phyloP scores from a whole-genome alignment of 2,329 filamentous ascomycete genomes.

The Epichloe sibirici region DNA sequence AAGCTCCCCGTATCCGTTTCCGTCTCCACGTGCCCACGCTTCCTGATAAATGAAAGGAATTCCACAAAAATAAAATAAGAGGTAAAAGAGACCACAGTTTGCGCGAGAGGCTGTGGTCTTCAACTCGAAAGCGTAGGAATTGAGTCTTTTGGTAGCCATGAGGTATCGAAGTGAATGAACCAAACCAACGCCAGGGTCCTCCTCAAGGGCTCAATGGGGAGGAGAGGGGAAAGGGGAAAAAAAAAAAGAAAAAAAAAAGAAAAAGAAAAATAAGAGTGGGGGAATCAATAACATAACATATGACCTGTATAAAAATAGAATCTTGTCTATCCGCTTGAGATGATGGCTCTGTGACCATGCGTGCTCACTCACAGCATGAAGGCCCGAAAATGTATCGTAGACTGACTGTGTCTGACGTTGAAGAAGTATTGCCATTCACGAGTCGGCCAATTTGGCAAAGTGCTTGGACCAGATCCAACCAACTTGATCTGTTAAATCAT shows the following conservation, averaged over 20 bases:
- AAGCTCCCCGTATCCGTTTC: not conserved
- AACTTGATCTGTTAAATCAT: conserved; percentile 65
- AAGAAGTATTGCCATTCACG: conserved; percentile 12
- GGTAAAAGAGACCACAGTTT: not conserved
- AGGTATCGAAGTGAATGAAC: not conserved
- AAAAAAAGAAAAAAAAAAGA: not conserved
- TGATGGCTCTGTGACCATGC: not conserved
- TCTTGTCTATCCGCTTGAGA: no score
- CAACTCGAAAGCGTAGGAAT: not conserved
- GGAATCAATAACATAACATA: not conserved
- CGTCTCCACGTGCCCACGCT: not conserved
- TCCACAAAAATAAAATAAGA: not conserved
- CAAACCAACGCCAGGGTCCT: not conserved
- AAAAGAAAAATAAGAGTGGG: not conserved
- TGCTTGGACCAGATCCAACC: conserved; percentile 99
- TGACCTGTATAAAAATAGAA: no score
- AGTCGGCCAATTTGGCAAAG: conserved; percentile 60
- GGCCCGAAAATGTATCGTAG: no score
- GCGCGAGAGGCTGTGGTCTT: not conserved
- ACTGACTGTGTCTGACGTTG: not conserved
- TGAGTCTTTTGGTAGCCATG: not conserved
- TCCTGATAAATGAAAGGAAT: not conserved
- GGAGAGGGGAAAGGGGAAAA: not conserved
- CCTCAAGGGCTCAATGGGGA: not conserved
- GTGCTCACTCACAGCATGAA: not conserved